A percentile compares a stretch with the other conserved stretches of the same genome.
Evolutionary conservation across 1,284 basidiomycete genomes (phyloP).

Genomic region (Cryptococcus sp.): DNA sequence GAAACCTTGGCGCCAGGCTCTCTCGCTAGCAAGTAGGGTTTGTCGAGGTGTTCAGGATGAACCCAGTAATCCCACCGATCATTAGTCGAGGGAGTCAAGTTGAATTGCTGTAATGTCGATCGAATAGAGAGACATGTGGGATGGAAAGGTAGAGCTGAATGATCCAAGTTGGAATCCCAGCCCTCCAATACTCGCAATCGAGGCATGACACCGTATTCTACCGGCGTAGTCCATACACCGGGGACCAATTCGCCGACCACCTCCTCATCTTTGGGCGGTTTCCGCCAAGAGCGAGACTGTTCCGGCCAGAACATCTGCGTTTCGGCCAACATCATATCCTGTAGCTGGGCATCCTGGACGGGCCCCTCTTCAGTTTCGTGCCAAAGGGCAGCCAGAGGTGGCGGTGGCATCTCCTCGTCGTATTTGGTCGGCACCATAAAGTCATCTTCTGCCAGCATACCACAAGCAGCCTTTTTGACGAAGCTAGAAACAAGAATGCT

Average conservation of each 20-base stretch:
- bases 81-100: conserved; percentile 37
- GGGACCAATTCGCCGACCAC: conserved; percentile 33
- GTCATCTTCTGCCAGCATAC: conserved; percentile 27
- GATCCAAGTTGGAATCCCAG: conserved; percentile 39
- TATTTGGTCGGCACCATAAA: conserved; percentile 14
- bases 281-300: conserved; percentile 28
- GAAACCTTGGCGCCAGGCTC: conserved; percentile 38
- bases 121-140: conserved; percentile 43
- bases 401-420: not conserved
- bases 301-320: conserved; percentile 29
- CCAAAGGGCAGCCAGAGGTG: not conserved
- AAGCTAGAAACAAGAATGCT: conserved; percentile 42
- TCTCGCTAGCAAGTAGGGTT: conserved; percentile 45
- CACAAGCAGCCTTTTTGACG: conserved; percentile 44
- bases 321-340: conserved; percentile 6
- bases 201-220: conserved; percentile 43
- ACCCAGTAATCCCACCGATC: conserved; percentile 49
- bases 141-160: conserved; percentile 32
- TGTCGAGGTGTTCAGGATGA: conserved; percentile 45
- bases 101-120: conserved; percentile 33
- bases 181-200: conserved; percentile 42
- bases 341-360: conserved; percentile 2
- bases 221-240: conserved; percentile 38
- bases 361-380: not conserved
- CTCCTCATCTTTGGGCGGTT: conserved; percentile 18